These are phyloP conservation scores for Coriaria nepalensis DNA, from an alignment of 306 rosid genomes.

Conservation along the genomic window DNA sequence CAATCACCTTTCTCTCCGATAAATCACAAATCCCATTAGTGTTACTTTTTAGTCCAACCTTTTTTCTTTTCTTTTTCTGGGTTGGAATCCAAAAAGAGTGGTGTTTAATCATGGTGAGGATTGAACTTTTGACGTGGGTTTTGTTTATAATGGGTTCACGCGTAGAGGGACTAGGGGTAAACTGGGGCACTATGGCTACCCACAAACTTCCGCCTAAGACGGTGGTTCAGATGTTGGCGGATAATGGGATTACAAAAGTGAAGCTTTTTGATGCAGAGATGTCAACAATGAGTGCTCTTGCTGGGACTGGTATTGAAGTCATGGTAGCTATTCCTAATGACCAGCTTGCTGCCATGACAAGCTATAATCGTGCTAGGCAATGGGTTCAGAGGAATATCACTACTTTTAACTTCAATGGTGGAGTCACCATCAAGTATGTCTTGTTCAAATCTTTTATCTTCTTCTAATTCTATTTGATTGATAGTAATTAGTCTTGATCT, in stretches of 20 bases:
- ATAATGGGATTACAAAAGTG: slow-evolving; percentile 79
- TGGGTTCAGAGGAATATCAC: slow-evolving; percentile 79
- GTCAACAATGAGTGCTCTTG: slow-evolving; percentile 64
- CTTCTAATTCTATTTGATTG: background rate
- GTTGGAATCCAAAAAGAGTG: background rate
- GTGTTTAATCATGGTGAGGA: slow-evolving; percentile 22
- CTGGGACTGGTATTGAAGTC: slow-evolving; percentile 68
- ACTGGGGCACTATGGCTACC: slow-evolving; percentile 89
- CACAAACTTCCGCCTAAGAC: slow-evolving; percentile 59
- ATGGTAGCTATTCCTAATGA: slow-evolving; percentile 94
- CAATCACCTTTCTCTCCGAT: slow-evolving; percentile 19
- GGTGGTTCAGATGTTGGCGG: slow-evolving; percentile 73
- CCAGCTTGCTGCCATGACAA: slow-evolving; percentile 53
- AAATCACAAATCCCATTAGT: slow-evolving; percentile 1
- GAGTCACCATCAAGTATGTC: slow-evolving; percentile 75
- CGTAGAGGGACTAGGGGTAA: slow-evolving; percentile 78
- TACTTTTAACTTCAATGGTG: slow-evolving; percentile 62
- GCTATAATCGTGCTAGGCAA: slow-evolving; percentile 43
- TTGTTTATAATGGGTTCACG: slow-evolving; percentile 20
- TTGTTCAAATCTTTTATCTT: background rate
- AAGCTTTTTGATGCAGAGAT: slow-evolving; percentile 82
- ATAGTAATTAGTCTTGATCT: slow-evolving; percentile 1
- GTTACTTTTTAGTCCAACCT: background rate
- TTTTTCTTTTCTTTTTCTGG: background rate
- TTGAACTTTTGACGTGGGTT: slow-evolving; percentile 19